Conservation (phyloP, 805 yeast species). For the Phaffomyces antillensis region DNA sequence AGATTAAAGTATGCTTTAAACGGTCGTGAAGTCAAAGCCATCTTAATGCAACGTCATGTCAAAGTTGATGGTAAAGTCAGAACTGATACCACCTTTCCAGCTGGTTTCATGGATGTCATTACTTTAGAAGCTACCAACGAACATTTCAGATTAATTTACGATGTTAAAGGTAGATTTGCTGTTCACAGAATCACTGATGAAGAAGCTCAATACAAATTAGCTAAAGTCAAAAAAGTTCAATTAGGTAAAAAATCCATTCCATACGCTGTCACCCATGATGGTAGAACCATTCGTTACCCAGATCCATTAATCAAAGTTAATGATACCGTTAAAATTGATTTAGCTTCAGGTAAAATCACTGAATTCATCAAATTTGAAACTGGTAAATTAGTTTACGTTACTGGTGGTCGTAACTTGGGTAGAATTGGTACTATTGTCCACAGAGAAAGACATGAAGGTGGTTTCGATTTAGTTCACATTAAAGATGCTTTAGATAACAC, state of each 20-base stretch:
- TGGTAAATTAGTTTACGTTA: slow-evolving; percentile 86
- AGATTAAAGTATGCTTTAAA: slow-evolving; percentile 97
- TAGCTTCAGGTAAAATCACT: slow-evolving; percentile 90
- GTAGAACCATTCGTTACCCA: slow-evolving; percentile 99
- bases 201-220: slow-evolving; percentile 97
- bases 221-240: slow-evolving; percentile 96
- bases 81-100: slow-evolving; percentile 98
- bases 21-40: slow-evolving; percentile 98
- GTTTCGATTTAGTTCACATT: slow-evolving; percentile 95
- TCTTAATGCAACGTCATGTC: slow-evolving; percentile 96
- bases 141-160: slow-evolving; percentile 98
- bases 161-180: slow-evolving; percentile 98
- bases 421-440: slow-evolving; percentile 93
- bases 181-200: slow-evolving; percentile 99
- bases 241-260: slow-evolving; percentile 98
- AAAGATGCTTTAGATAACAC: slow-evolving; percentile 93
- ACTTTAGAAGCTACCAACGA: slow-evolving; percentile 96
- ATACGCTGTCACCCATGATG: slow-evolving; percentile 98
- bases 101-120: slow-evolving; percentile 99
- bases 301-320: slow-evolving; percentile 95
- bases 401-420: slow-evolving; percentile 99
- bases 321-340: slow-evolving; percentile 96
- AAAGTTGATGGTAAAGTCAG: slow-evolving; percentile 99
- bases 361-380: slow-evolving; percentile 88
- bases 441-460: slow-evolving; percentile 98